Evolutionary conservation across 129 eudicot species (phyloP), one percentile per base, ranked within the genome.

Genomic region (Glebionis coronaria): DNA sequence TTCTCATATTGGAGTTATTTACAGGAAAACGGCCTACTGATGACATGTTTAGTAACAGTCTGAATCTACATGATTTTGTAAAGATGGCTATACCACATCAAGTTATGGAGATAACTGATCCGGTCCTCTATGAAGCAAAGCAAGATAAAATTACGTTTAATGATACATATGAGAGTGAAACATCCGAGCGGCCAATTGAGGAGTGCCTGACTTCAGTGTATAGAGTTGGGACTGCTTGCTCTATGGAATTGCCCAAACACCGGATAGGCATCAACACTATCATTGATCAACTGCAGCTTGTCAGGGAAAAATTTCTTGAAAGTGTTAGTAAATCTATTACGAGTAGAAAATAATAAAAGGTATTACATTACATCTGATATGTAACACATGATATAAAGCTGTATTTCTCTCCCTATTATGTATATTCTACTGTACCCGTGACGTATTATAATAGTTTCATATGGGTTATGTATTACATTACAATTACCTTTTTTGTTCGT

Each of bases 1-100:
- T 73, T 55, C 71, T 73, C 18, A 12, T 64, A 51, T 38, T 73
- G 18, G 78, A 73, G 78, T 38, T 56, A 25, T 73, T 65, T 56
- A 74, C 72, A 0, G 51, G 51, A 9, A 45, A 65, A 69, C 44
- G 54, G 18, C 72, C 78, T 7, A 74, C 72, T 21, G 53, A 74
- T n/a, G 59, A 74, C 25, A 64, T 29, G 23, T 65, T 74, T 8
- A 57, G 31, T 44, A 42, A 7, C 27, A 28, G 42, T 65, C 1
- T 74, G 13, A 74, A 74, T 21, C 67, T 65, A 4, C 78, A 56
- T 55, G 62, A 56, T 25, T 65, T 44, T 18, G 59, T 69, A 11
- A 73, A 54, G 20, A 53, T 25, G 68, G 67, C 72, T 18, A 63
- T 73, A 45, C 58, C 59, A 4, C 59, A 55, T 1, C 54, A 61